phyloP scores from a whole-genome alignment of 2,329 filamentous ascomycete species.

The Talaromyces atroroseus region DNA sequence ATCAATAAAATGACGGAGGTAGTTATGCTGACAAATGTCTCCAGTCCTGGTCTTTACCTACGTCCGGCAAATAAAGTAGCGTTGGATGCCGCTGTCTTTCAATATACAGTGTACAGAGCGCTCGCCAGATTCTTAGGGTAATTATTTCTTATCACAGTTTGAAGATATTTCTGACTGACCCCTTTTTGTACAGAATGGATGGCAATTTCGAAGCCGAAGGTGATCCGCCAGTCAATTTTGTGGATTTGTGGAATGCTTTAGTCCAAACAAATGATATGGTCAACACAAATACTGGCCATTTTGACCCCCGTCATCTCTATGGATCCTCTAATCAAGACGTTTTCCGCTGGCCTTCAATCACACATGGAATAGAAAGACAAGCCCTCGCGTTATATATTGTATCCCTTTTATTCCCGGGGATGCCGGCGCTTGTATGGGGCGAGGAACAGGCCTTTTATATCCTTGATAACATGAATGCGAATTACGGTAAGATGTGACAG shows the following conservation, averaged over 20 bases:
- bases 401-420: conserved; percentile 51
- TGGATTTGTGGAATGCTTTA: conserved; percentile 49
- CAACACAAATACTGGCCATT: conserved; percentile 50
- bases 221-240: conserved; percentile 48
- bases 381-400: conserved; percentile 51
- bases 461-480: conserved; percentile 54
- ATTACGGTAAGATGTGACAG: conserved; percentile 38
- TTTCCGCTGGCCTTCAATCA: conserved; percentile 53
- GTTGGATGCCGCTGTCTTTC: conserved; percentile 53
- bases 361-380: conserved; percentile 49
- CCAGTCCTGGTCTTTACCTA: conserved; percentile 39
- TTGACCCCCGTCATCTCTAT: conserved; percentile 56
- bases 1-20: conserved; percentile 40
- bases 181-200: conserved; percentile 33
- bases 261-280: conserved; percentile 51
- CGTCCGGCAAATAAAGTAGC: conserved; percentile 44
- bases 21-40: conserved; percentile 38
- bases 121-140: conserved; percentile 51
- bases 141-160: neutral
- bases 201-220: conserved; percentile 45
- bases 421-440: conserved; percentile 53
- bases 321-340: conserved; percentile 59
- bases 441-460: conserved; percentile 58
- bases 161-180: neutral
- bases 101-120: conserved; percentile 53